Evolutionary conservation across 148 eudicot species (phyloP).

Genomic region (Rhododendron williamsianum): DNA sequence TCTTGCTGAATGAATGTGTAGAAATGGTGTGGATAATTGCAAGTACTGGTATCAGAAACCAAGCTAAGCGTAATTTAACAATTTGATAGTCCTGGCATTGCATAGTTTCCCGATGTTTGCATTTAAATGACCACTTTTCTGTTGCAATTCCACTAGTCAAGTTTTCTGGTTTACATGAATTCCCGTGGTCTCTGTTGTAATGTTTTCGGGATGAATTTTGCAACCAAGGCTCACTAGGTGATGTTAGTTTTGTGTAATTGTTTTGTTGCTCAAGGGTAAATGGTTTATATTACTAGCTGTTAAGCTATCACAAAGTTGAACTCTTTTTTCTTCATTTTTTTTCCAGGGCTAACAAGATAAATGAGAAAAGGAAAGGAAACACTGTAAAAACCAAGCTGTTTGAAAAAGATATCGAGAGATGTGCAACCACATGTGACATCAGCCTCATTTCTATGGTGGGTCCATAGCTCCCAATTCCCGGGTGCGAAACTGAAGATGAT

Average conservation of each 20-base stretch:
- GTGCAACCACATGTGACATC: not conserved
- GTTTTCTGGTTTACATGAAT: not conserved
- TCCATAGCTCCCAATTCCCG: not conserved
- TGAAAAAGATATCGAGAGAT: not conserved
- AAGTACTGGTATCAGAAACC: constrained; percentile 7
- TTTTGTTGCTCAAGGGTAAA: not conserved
- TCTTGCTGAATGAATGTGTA: not conserved
- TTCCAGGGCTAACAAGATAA: not conserved
- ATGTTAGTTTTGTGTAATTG: not conserved
- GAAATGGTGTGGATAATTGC: constrained; percentile 4
- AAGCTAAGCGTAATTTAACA: not conserved
- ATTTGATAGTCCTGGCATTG: not conserved
- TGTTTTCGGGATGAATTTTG: not conserved
- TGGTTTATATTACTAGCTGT: not conserved
- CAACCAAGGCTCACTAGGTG: not conserved
- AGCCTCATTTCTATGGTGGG: not conserved
- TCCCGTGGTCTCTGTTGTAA: not conserved
- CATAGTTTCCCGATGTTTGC: not conserved
- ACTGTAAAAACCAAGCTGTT: not conserved
- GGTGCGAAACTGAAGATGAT: not conserved
- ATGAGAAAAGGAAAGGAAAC: not conserved
- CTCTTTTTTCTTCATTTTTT: not conserved
- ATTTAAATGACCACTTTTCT: not conserved
- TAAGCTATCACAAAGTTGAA: not conserved
- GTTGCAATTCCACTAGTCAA: not conserved